A percentile compares a stretch with the other conserved stretches of the same genome.
These are phyloP conservation scores for Gamsiella multidivaricata DNA, from an alignment of 192 early-diverging fungal genomes.

Conservation along the genomic window DNA sequence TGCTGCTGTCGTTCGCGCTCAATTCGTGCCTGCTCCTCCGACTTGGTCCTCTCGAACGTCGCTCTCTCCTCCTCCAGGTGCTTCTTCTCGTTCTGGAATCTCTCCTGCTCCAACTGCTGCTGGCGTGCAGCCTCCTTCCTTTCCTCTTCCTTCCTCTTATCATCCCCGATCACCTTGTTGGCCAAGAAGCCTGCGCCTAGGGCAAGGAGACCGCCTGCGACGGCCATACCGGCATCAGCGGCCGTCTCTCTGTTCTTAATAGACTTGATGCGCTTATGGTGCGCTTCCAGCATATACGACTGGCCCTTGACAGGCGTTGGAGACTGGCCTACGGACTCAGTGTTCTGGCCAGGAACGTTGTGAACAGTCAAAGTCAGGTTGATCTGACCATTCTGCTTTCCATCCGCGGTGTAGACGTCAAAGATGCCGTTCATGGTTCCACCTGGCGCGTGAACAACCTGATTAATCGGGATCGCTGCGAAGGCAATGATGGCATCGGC, in stretches of 20 bases:
- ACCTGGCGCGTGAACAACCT: constrained; percentile 55
- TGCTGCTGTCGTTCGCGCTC: neutral
- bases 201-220: constrained; percentile 56
- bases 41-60: constrained; percentile 20
- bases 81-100: constrained; percentile 32
- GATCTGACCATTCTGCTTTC: constrained; percentile 53
- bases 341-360: constrained; percentile 52
- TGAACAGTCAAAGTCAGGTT: constrained; percentile 52
- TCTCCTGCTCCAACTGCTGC: neutral
- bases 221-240: constrained; percentile 50
- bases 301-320: constrained; percentile 37
- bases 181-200: constrained; percentile 58
- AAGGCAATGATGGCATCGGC: constrained; percentile 58
- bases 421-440: constrained; percentile 57
- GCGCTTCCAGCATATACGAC: constrained; percentile 50
- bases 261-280: constrained; percentile 56
- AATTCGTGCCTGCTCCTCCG: constrained; percentile 18
- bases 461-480: constrained; percentile 63
- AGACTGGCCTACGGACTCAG: neutral
- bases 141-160: constrained; percentile 34
- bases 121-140: constrained; percentile 16
- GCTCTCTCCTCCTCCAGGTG: constrained; percentile 22
- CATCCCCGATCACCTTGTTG: constrained; percentile 54
- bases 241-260: constrained; percentile 54
- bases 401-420: constrained; percentile 51